Percentiles rank a stretch among this genome's conserved stretches.
phyloP scores from a whole-genome alignment of 177 flowering plant species.

The Vitis hybrid region DNA sequence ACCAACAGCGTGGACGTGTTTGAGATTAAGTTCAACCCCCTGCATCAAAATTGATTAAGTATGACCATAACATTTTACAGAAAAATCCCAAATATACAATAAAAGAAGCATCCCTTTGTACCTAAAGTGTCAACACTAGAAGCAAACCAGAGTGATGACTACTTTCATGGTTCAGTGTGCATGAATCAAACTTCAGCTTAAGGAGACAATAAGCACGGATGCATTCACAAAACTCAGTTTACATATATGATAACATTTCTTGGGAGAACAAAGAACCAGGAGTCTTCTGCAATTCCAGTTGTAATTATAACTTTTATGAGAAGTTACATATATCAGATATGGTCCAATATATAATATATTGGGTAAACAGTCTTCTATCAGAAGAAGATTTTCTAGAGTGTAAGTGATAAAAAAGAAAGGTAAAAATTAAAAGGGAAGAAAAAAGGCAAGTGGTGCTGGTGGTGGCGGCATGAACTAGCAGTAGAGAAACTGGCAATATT shows the following conservation, averaged over 20 bases:
- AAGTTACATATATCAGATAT: too few species aligned
- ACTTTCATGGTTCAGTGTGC: not conserved
- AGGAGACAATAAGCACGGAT: not conserved
- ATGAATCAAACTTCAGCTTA: not conserved
- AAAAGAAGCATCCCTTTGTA: not conserved
- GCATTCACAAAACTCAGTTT: not conserved
- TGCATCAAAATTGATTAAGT: conserved; percentile 30
- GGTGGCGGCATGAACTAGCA: too few species aligned
- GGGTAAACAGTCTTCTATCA: too few species aligned
- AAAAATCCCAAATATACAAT: conserved; percentile 4
- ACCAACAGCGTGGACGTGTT: conserved; percentile 86
- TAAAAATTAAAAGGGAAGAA: too few species aligned
- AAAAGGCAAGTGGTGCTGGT: too few species aligned
- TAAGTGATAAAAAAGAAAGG: too few species aligned
- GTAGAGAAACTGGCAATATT: too few species aligned
- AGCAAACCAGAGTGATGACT: conserved; percentile 1
- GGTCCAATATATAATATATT: too few species aligned
- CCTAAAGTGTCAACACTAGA: not conserved
- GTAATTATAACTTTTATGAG: too few species aligned
- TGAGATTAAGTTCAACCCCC: conserved; percentile 92
- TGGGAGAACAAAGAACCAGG: not conserved
- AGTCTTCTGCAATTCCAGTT: too few species aligned
- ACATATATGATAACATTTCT: too few species aligned
- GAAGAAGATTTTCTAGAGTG: too few species aligned
- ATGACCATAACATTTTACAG: not conserved